Percentiles rank a stretch among this genome's conserved stretches.
phyloP scores from a whole-genome alignment of 805 yeast genomes.

The Metschnikowia cubensis region DNA sequence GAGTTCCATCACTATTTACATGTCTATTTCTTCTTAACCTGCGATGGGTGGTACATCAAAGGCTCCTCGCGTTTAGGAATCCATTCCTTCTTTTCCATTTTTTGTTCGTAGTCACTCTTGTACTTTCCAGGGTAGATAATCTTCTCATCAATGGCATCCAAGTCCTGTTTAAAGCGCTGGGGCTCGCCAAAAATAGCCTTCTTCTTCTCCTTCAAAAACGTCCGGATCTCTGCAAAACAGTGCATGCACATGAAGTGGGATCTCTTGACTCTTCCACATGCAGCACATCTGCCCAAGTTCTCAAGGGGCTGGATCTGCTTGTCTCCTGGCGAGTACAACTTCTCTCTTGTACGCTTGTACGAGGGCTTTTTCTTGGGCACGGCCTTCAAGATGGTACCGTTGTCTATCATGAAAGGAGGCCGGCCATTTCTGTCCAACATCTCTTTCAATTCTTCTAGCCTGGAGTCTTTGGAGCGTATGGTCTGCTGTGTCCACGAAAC shows the following conservation, averaged over 20 bases:
- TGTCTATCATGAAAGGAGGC: slow-evolving; percentile 47
- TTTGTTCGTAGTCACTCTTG: slow-evolving; percentile 31
- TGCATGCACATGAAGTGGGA: slow-evolving; percentile 90
- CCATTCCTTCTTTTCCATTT: slow-evolving; percentile 40
- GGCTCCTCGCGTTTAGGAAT: slow-evolving; percentile 42
- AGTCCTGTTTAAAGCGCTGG: slow-evolving; percentile 38
- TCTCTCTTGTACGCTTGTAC: slow-evolving; percentile 77
- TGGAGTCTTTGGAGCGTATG: slow-evolving; percentile 17
- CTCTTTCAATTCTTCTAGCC: slow-evolving; percentile 37
- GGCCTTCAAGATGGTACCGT: slow-evolving; percentile 72
- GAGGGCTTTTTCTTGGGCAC: slow-evolving; percentile 94
- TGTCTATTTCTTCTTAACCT: slow-evolving; percentile 20
- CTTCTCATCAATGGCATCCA: slow-evolving; percentile 58
- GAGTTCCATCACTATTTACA: slow-evolving; percentile 6
- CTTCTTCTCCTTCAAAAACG: slow-evolving; percentile 60
- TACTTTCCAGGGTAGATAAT: slow-evolving; percentile 73
- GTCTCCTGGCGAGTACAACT: slow-evolving; percentile 76
- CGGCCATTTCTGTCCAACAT: slow-evolving; percentile 33
- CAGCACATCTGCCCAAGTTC: slow-evolving; percentile 85
- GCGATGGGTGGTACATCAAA: slow-evolving; percentile 28
- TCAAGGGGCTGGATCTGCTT: slow-evolving; percentile 75
- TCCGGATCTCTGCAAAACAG: slow-evolving; percentile 79
- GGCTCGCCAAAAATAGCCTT: slow-evolving; percentile 25
- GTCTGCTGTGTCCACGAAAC: slow-evolving; percentile 4
- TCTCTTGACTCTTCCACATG: slow-evolving; percentile 90